phyloP scores from a whole-genome alignment of 495 filamentous ascomycete genomes.

The Aspergillus coremiiformis region DNA sequence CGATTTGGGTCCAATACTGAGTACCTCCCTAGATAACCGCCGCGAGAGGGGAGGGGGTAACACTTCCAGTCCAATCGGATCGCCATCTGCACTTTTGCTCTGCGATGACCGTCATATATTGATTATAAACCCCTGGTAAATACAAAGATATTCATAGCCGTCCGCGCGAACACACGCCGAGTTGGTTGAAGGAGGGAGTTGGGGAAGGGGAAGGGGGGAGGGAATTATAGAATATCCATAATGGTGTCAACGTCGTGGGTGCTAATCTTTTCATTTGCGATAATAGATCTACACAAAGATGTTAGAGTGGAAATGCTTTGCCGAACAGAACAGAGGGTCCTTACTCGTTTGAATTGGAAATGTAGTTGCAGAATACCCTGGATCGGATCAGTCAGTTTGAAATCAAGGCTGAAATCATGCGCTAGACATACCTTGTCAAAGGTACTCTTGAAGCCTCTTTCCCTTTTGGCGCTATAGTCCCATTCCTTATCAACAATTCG shows the following conservation, averaged over 20 bases:
- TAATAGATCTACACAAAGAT: constrained; percentile 52
- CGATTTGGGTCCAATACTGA: constrained; percentile 7
- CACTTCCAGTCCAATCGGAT: constrained; percentile 15
- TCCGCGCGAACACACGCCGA: too few relatives aligned
- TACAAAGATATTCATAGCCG: too few relatives aligned
- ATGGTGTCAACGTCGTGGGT: too few relatives aligned
- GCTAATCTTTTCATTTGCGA: constrained; percentile 58
- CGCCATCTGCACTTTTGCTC: background rate
- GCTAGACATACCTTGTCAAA: constrained; percentile 83
- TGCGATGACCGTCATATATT: background rate
- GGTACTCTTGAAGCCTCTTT: constrained; percentile 89
- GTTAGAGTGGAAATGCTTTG: background rate
- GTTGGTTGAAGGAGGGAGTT: too few relatives aligned
- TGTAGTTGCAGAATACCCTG: constrained; percentile 94
- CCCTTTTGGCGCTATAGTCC: constrained; percentile 95
- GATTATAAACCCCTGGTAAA: too few relatives aligned
- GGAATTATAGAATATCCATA: too few relatives aligned
- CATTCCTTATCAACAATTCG: constrained; percentile 98
- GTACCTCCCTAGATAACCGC: too few relatives aligned
- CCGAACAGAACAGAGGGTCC: constrained; percentile 9
- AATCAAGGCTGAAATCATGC: background rate
- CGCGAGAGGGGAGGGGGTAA: too few relatives aligned
- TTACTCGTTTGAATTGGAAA: constrained; percentile 91
- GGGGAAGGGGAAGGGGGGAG: too few relatives aligned
- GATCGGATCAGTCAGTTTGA: constrained; percentile 10